phyloP scores from a whole-genome alignment of 345 rosid species.

The Gossypium thurberi region DNA sequence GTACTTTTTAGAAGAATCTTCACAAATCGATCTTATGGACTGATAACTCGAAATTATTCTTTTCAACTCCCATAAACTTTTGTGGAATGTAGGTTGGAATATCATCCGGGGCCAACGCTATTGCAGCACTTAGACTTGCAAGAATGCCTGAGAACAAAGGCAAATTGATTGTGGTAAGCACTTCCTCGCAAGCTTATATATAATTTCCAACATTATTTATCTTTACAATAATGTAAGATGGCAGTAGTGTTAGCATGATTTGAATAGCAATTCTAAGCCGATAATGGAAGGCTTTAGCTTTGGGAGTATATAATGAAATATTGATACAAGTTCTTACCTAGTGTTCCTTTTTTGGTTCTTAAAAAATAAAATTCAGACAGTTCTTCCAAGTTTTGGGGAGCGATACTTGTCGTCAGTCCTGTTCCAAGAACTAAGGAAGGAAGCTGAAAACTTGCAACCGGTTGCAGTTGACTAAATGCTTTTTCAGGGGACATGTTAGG shows the following conservation, averaged over 20 bases:
- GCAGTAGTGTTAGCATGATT: background rate
- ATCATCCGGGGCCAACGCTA: conserved; percentile 91
- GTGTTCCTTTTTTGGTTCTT: background rate
- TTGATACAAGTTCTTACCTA: background rate
- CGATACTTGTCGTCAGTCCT: conserved; percentile 77
- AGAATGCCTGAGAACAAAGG: conserved; percentile 90
- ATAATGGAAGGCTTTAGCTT: background rate
- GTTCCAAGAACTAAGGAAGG: conserved; percentile 78
- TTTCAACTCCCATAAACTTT: background rate
- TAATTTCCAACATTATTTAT: background rate
- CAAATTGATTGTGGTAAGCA: conserved; percentile 87
- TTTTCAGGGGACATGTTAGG: background rate
- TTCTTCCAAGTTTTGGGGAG: conserved; percentile 95
- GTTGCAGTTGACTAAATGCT: conserved; percentile 64
- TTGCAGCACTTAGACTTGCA: conserved; percentile 78
- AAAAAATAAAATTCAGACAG: conserved; percentile 37
- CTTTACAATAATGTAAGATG: background rate
- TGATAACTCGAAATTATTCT: background rate
- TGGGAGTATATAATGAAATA: background rate
- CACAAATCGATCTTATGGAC: background rate
- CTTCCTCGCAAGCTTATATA: background rate
- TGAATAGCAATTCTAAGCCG: background rate
- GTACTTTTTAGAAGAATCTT: background rate
- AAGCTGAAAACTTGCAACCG: conserved; percentile 88
- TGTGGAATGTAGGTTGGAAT: conserved; percentile 69